Evolutionary conservation across 2,329 filamentous ascomycete species (phyloP).

Genomic region (Lomentospora prolificans): DNA sequence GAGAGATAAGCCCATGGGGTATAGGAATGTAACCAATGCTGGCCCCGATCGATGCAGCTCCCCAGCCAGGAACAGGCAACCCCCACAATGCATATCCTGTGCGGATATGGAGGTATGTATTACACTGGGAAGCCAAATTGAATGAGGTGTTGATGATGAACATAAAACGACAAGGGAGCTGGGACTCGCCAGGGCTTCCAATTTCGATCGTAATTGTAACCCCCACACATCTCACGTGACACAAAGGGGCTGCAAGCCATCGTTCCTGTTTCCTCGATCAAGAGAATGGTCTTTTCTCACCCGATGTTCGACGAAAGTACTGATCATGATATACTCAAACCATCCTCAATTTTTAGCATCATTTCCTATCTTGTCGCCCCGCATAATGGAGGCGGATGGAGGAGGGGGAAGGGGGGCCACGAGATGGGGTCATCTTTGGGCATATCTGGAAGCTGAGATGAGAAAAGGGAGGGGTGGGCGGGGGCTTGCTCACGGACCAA

Average conservation of each 20-base stretch:
- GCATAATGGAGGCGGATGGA: background rate
- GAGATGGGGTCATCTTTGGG: background rate
- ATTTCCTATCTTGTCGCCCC: conserved; percentile 5
- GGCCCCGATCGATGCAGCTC: no score
- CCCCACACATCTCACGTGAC: conserved; percentile 4
- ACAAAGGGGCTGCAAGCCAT: background rate
- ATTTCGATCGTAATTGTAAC: no score
- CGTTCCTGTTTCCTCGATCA: background rate
- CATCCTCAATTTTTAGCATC: background rate
- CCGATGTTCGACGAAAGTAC: background rate
- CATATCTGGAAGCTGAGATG: background rate
- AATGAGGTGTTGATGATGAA: no score
- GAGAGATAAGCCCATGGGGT: no score
- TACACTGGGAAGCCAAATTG: no score
- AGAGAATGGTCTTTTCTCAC: background rate
- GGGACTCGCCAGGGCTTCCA: no score
- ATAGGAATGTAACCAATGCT: no score
- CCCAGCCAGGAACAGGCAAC: background rate
- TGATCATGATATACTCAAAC: background rate
- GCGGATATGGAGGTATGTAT: background rate
- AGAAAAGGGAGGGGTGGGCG: background rate
- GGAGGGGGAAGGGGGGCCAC: background rate
- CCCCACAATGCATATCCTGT: background rate
- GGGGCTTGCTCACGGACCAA: background rate
- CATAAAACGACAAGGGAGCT: no score